A percentile compares a stretch with the other conserved stretches of the same genome.
Conservation (phyloP, 768 basidiomycete genomes). For the Rhodotorula toruloides region DNA sequence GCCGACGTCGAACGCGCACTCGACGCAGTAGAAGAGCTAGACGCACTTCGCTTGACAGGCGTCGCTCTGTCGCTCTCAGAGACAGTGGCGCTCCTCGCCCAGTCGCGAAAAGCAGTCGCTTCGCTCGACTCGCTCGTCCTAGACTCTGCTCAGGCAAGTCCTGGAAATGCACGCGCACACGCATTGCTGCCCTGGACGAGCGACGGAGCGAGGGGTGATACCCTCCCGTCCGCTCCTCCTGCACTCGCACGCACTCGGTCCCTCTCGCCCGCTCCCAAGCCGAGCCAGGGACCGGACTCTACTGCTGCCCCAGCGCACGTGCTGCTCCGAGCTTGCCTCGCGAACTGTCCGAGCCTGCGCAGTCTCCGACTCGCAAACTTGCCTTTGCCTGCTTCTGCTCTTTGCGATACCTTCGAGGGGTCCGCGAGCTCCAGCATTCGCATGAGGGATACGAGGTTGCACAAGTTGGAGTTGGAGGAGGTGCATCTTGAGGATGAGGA, state of each 20-base stretch:
- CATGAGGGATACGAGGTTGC: not conserved
- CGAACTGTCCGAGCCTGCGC: too few species aligned
- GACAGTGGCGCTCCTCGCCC: too few species aligned
- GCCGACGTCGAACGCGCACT: not conserved
- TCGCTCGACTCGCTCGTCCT: not conserved
- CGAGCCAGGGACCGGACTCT: not conserved
- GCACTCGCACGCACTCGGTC: not conserved
- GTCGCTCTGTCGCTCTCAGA: too few species aligned
- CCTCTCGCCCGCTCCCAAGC: conserved; percentile 2
- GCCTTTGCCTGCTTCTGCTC: conserved; percentile 1
- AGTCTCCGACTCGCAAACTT: not conserved
- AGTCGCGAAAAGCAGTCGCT: too few species aligned
- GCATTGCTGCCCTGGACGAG: too few species aligned
- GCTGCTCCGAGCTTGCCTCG: not conserved
- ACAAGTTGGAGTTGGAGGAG: not conserved
- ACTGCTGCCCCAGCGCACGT: not conserved
- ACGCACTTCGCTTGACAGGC: not conserved
- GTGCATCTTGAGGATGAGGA: not conserved
- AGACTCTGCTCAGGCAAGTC: too few species aligned
- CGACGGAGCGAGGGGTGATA: too few species aligned
- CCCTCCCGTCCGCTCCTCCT: not conserved
- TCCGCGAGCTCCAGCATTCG: not conserved
- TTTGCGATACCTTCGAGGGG: not conserved
- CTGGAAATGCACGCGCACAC: too few species aligned
- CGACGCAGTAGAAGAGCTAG: not conserved